A percentile compares a stretch with the other conserved stretches of the same genome.
Conservation (phyloP, 2,329 filamentous ascomycete species). For the Spiromastix sp. region DNA sequence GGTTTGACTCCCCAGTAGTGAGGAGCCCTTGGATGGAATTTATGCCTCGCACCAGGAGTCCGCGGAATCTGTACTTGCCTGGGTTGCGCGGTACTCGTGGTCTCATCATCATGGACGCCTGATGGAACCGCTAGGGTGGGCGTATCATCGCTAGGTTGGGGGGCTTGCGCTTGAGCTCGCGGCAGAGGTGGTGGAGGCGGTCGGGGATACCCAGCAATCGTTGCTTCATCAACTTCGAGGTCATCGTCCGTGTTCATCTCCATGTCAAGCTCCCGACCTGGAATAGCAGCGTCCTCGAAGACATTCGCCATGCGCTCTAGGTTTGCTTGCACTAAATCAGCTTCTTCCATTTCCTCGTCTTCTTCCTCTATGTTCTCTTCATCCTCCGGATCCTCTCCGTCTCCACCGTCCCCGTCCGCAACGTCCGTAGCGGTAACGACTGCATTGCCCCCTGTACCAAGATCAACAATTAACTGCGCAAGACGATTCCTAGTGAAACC, state of each 20-base stretch:
- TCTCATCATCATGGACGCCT: slow-evolving; percentile 1
- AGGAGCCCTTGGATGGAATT: slow-evolving; percentile 40
- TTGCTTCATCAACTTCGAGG: slow-evolving; percentile 65
- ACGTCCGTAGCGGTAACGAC: not conserved
- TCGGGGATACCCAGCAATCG: slow-evolving; percentile 63
- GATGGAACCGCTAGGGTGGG: slow-evolving; percentile 2
- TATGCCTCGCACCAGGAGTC: slow-evolving; percentile 53
- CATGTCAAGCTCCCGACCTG: slow-evolving; percentile 38
- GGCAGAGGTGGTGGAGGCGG: slow-evolving; percentile 50
- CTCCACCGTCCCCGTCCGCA: slow-evolving; percentile 34
- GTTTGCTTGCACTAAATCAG: slow-evolving; percentile 25
- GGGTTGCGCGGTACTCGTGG: not conserved
- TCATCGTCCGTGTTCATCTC: slow-evolving; percentile 51
- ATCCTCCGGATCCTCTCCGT: slow-evolving; percentile 24
- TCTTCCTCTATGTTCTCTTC: slow-evolving; percentile 30
- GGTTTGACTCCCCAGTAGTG: slow-evolving; percentile 83
- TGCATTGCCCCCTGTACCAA: slow-evolving; percentile 8
- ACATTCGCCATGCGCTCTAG: slow-evolving; percentile 14
- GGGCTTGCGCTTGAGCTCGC: too few relatives aligned
- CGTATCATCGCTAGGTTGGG: slow-evolving; percentile 32
- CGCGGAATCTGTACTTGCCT: slow-evolving; percentile 58
- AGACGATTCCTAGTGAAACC: not conserved
- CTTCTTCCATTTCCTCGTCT: slow-evolving; percentile 27
- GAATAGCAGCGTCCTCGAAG: slow-evolving; percentile 6
- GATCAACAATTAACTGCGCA: slow-evolving; percentile 9